A percentile compares a stretch with the other conserved stretches of the same genome.
phyloP scores from a whole-genome alignment of 2,329 filamentous ascomycete genomes.

The Fusarium sp. region DNA sequence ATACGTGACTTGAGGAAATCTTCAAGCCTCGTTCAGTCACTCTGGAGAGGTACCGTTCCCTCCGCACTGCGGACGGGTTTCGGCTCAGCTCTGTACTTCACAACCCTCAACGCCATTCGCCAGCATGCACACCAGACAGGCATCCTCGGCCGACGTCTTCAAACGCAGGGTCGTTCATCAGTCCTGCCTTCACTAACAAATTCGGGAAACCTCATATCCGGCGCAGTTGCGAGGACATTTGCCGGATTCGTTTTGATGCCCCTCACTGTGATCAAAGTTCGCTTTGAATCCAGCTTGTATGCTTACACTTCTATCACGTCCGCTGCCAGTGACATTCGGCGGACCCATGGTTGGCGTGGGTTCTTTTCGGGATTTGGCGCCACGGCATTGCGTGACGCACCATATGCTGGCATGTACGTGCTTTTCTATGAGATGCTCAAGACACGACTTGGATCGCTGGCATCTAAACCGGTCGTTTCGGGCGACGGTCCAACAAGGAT shows the following conservation, averaged over 20 bases:
- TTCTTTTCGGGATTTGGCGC: conserved; percentile 96
- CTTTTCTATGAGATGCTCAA: conserved; percentile 92
- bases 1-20: conserved; percentile 63
- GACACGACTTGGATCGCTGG: conserved; percentile 62
- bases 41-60: conserved; percentile 94
- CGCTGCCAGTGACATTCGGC: conserved; percentile 80
- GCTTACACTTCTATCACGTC: conserved; percentile 80
- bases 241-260: conserved; percentile 96
- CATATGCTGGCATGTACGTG: conserved; percentile 95
- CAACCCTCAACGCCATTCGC: conserved; percentile 85
- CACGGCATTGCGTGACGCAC: conserved; percentile 93
- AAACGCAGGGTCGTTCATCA: conserved; percentile 65
- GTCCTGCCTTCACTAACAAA: conserved; percentile 86
- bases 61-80: conserved; percentile 94
- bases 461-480: conserved; percentile 26
- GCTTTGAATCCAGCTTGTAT: conserved; percentile 92
- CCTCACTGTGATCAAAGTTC: conserved; percentile 94
- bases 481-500: conserved; percentile 44
- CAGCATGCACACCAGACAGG: conserved; percentile 64
- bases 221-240: conserved; percentile 84
- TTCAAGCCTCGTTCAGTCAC: conserved; percentile 72
- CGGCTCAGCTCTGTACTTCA: conserved; percentile 95
- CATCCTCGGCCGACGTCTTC: conserved; percentile 41
- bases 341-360: conserved; percentile 79
- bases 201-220: conserved; percentile 85